Base-by-base conservation (phyloP, 2,329 filamentous ascomycete genomes). In the Arthrobotrys sinensis region DNA sequence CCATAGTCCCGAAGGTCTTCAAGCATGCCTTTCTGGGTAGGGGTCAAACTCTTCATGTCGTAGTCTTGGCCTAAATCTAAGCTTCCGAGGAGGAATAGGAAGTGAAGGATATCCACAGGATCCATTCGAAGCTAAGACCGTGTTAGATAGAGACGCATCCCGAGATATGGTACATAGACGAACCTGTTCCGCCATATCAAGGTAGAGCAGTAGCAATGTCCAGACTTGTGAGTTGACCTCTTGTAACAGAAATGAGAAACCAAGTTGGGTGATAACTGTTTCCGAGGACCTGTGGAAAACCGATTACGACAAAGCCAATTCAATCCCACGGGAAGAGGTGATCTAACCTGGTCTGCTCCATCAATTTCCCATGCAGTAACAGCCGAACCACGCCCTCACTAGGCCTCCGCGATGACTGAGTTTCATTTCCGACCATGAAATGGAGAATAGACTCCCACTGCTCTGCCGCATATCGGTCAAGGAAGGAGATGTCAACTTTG, bases 371-470 rank as follows among this genome's bases (percentile, higher is more conserved):
- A 0, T 90, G 89, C 81, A 94, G 88, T 57, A 99, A 88, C 48
- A 99, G 88, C 80, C 92, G 90, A 84, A 95, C 96, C 34, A 98
- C 96, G 14, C 92, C 92, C 82, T 89, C 88, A 83, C 92, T 93
- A 34, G 92, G 90, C 0, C 88, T 88, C 71, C 85, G 84, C 4
- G 84, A 83, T n/a, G 84, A 83, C 69, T 85, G 52, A 85, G 85
- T 81, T 84, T 84, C 80, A 82, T 87, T 82, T 79, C 89, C 88
- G 19, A 99, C 96, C 83, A 99, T 94, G 83, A 94, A 99, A 84
- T 97, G 96, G 57, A 99, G 85, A 32, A 99, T 97, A 28, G 93
- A 92, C 84, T 99, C 96, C 94, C 96, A 99, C 83, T 97, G 94
- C 81, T 89, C 89, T 68, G 93, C 90, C 4, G 96, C 94, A 85